Evolutionary conservation across 2,329 filamentous ascomycete genomes (phyloP).

Genomic region (Didymella pomorum): DNA sequence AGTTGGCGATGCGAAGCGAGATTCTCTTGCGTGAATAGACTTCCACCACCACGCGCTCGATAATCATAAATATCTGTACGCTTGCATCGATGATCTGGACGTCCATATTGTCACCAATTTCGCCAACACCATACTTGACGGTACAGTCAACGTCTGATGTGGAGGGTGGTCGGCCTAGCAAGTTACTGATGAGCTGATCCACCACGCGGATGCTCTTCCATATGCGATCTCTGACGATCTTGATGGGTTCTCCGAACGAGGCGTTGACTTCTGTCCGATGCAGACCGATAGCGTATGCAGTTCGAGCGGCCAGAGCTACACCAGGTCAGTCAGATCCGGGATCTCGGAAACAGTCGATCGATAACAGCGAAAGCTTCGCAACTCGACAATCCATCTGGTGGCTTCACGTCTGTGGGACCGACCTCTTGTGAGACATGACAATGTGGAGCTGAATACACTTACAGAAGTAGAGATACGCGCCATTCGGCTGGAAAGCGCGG

Average conservation of each 20-base stretch:
- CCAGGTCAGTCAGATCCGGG: neutral
- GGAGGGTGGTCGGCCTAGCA: slow-evolving; percentile 61
- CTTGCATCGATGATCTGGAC: slow-evolving; percentile 44
- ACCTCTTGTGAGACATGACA: neutral
- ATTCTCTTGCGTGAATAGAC: slow-evolving; percentile 55
- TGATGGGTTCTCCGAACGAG: slow-evolving; percentile 55
- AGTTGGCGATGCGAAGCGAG: slow-evolving; percentile 51
- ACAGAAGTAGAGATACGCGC: slow-evolving; percentile 61
- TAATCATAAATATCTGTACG: slow-evolving; percentile 58
- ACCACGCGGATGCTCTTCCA: slow-evolving; percentile 63
- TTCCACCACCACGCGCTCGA: slow-evolving; percentile 58
- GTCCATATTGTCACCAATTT: slow-evolving; percentile 26
- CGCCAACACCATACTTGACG: slow-evolving; percentile 49
- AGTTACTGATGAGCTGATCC: slow-evolving; percentile 61
- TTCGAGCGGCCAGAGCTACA: slow-evolving; percentile 56
- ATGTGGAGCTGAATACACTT: neutral
- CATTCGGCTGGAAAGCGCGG: slow-evolving; percentile 60
- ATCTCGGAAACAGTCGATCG: neutral
- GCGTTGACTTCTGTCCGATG: slow-evolving; percentile 62
- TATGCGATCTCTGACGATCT: slow-evolving; percentile 56
- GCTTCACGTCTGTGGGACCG: neutral
- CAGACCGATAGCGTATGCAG: slow-evolving; percentile 61
- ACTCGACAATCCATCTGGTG: neutral
- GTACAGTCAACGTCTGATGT: slow-evolving; percentile 61
- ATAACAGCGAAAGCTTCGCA: neutral